Base-by-base conservation (phyloP, 2,329 filamentous ascomycete species). In the Colletotrichum sp. region DNA sequence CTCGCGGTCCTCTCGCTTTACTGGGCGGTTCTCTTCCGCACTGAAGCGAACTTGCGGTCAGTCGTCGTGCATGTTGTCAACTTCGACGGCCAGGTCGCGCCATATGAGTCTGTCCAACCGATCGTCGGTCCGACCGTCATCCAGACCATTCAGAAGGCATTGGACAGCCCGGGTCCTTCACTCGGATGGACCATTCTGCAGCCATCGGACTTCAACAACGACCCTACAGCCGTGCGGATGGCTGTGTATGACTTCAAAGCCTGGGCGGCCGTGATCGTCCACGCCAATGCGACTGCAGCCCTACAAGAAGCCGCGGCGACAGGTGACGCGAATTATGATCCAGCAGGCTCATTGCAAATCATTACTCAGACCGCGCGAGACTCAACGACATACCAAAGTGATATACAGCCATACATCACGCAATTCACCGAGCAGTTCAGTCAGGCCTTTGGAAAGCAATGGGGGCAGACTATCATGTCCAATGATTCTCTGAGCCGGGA, bases 201-300 rank as follows among this genome's bases (percentile, higher is more conserved):
- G 0, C 84, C 90, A 0, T 84, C 86, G 3, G 83, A 88, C 6
- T 93, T 92, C 83, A 81, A 88, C 78, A 86, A 90, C 78, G 90
- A 93, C 71, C 89, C 90, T 0, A 83, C 89, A 39, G 84, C 85
- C 18, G 92, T 93, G 3, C 88, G 91, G 6, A 87, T 90, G 78
- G 89, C 87, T 5, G 86, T 94, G 2, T 93, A 92, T 80, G 85
- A 93, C 71, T 89, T 88, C 78, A 83, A 91, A 34, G 87, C 88
- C 12, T 93, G 90, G 86, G 91, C 90, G 0, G 92, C 92, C 1
- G 87, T 94, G 63, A 87, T 93, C 71, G 85, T 94, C 78, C 92
- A 93, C 76, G 81, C 91, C 1, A 93, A 93, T 78, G 92, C 92
- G 0, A 93, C 91, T 0, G 83, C 87, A 0, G 84, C 93, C 24